Conservation (phyloP, 148 eudicot species). For the Rhododendron kiyosumense region DNA sequence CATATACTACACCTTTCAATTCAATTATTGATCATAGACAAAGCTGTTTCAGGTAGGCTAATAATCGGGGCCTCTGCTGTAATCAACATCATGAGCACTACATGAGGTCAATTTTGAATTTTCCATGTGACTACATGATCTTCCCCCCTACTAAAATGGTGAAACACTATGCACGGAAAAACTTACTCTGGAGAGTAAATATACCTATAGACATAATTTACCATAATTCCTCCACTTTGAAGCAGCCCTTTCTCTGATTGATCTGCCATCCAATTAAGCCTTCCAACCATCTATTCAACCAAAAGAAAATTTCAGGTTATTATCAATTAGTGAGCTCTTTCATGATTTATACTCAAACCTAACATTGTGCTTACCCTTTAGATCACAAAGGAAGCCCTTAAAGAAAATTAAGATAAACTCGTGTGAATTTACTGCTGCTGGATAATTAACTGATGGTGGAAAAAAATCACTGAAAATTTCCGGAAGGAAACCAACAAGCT, state of each 20-base stretch:
- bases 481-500: background rate
- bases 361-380: background rate
- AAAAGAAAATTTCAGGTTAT: background rate
- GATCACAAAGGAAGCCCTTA: background rate
- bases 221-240: conserved; percentile 92
- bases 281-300: conserved; percentile 53
- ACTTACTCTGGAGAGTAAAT: background rate
- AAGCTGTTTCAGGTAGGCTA: background rate
- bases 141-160: background rate
- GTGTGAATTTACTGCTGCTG: background rate
- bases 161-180: background rate
- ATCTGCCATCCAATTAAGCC: conserved; percentile 97
- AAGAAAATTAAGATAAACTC: background rate
- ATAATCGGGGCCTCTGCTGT: background rate
- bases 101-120: background rate
- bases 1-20: background rate
- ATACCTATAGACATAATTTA: conserved; percentile 83
- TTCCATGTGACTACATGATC: background rate
- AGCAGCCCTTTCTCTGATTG: conserved; percentile 71
- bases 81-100: background rate
- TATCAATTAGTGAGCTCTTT: background rate
- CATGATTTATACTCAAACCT: background rate
- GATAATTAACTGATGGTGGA: background rate
- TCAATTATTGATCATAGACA: background rate
- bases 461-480: background rate